Percentiles rank a stretch among this genome's conserved stretches.
Conservation (phyloP, 768 basidiomycete species). For the Auriculariales sp. region DNA sequence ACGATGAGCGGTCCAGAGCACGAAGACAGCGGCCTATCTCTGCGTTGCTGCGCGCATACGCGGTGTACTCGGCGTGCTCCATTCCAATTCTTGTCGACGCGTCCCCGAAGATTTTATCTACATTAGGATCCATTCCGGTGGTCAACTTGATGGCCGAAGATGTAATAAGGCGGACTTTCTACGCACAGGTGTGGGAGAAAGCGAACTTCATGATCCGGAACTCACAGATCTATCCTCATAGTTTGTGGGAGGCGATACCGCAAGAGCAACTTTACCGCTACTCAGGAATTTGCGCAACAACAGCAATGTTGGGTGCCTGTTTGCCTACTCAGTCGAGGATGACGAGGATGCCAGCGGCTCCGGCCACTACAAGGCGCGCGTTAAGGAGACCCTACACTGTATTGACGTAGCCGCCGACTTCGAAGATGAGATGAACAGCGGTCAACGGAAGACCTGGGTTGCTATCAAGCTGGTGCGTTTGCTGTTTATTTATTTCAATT, state of each 20-base stretch:
- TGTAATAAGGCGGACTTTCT: constrained; percentile 70
- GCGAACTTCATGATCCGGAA: neutral
- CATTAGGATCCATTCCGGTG: constrained; percentile 41
- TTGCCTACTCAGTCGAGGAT: constrained; percentile 80
- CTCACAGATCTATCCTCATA: constrained; percentile 13
- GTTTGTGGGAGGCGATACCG: constrained; percentile 86
- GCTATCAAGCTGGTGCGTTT: constrained; percentile 64
- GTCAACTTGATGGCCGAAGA: constrained; percentile 49
- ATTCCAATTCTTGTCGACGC: constrained; percentile 62
- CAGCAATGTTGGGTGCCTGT: constrained; percentile 62
- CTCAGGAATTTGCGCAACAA: constrained; percentile 44
- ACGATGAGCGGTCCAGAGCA: neutral
- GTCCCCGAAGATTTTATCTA: constrained; percentile 49
- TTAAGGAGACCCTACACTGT: constrained; percentile 61
- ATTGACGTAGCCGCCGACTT: constrained; percentile 74
- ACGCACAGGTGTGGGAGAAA: constrained; percentile 52
- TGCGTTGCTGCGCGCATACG: constrained; percentile 51
- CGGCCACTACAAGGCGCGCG: constrained; percentile 38
- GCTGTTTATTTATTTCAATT: neutral
- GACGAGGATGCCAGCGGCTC: constrained; percentile 30
- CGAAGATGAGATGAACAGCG: constrained; percentile 33
- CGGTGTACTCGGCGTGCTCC: constrained; percentile 73
- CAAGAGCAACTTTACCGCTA: constrained; percentile 48
- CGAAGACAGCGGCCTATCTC: constrained; percentile 13
- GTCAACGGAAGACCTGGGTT: constrained; percentile 54